These are phyloP conservation scores for Coriaria nepalensis DNA, from an alignment of 306 rosid genomes.

Conservation along the genomic window DNA sequence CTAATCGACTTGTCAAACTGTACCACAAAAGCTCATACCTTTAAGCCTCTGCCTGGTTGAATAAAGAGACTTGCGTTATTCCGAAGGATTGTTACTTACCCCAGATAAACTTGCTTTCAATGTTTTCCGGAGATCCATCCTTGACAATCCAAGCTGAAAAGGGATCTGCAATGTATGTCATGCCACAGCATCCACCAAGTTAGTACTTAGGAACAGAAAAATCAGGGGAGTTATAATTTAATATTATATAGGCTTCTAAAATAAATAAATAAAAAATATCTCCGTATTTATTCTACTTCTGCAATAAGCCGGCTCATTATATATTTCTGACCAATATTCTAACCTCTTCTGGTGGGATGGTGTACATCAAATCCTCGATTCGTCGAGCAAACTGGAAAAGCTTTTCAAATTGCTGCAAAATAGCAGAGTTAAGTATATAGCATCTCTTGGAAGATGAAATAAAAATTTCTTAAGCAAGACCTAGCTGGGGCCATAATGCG, in stretches of 20 bases:
- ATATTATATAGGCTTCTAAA: no score
- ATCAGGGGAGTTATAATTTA: no score
- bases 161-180: conserved; percentile 59
- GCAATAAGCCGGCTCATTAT: no score
- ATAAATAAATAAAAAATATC: no score
- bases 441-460: not conserved
- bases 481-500: no score
- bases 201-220: no score
- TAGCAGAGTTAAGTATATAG: no score
- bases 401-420: conserved; percentile 84
- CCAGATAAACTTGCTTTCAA: conserved; percentile 79
- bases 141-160: conserved; percentile 86
- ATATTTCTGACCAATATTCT: not conserved
- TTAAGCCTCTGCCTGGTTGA: conserved; percentile 5
- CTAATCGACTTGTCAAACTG: conserved; percentile 77
- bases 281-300: no score
- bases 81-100: conserved; percentile 29
- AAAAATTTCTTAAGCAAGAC: not conserved
- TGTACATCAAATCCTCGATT: conserved; percentile 79
- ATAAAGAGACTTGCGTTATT: conserved; percentile 4
- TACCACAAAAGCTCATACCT: conserved; percentile 9
- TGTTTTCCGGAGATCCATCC: conserved; percentile 75
- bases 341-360: conserved; percentile 85
- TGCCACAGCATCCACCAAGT: conserved; percentile 1
- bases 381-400: conserved; percentile 85